Conservation (phyloP, 116 monocot genomes). For the Zostera marina region DNA sequence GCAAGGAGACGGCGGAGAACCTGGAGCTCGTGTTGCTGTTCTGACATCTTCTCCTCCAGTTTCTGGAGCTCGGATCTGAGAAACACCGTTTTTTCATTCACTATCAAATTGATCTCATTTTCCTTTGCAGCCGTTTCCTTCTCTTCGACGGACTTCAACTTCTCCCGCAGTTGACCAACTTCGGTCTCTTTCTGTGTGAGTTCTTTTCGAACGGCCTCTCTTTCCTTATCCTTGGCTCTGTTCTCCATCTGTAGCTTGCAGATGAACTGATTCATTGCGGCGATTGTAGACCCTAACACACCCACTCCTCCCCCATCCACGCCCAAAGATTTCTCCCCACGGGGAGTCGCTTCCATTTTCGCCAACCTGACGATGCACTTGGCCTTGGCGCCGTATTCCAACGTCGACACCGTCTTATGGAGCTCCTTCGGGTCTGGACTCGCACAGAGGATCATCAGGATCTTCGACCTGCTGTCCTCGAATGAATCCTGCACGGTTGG, state of each 20-base stretch:
- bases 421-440: slow-evolving; percentile 86
- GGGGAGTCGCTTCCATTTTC: slow-evolving; percentile 37
- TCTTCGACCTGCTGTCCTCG: slow-evolving; percentile 87
- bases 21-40: slow-evolving; percentile 48
- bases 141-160: slow-evolving; percentile 28
- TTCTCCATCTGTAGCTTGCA: slow-evolving; percentile 67
- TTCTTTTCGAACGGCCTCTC: slow-evolving; percentile 33
- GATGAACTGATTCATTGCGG: slow-evolving; percentile 87
- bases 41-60: slow-evolving; percentile 48
- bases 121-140: slow-evolving; percentile 16
- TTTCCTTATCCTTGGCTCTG: slow-evolving; percentile 50
- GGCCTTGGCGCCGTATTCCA: slow-evolving; percentile 95
- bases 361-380: slow-evolving; percentile 85
- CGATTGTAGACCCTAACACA: slow-evolving; percentile 55
- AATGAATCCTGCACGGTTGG: slow-evolving; percentile 60
- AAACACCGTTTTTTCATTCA: slow-evolving; percentile 29
- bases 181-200: slow-evolving; percentile 52
- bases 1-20: slow-evolving; percentile 23
- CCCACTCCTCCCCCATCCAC: slow-evolving; percentile 10
- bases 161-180: slow-evolving; percentile 17
- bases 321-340: slow-evolving; percentile 19
- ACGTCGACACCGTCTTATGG: slow-evolving; percentile 84
- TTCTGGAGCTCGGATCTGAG: slow-evolving; percentile 36
- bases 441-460: slow-evolving; percentile 94
- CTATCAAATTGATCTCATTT: slow-evolving; percentile 40